phyloP scores from a whole-genome alignment of 2,329 filamentous ascomycete genomes.

The Penicillium sp. region DNA sequence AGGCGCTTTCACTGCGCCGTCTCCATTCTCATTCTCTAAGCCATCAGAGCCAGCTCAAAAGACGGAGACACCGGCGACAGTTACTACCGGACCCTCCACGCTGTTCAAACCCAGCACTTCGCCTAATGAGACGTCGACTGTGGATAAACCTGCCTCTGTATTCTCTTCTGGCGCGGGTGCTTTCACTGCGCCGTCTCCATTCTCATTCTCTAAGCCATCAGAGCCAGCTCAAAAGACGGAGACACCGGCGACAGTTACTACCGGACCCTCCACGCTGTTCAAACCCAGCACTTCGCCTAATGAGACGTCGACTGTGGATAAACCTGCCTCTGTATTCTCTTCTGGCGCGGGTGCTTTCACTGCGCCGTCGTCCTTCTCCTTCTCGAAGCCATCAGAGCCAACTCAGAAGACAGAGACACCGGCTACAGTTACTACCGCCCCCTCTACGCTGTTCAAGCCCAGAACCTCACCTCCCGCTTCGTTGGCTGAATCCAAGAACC shows the following conservation, averaged over 20 bases:
- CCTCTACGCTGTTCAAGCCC: background rate
- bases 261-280: background rate
- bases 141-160: background rate
- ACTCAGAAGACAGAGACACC: background rate
- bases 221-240: background rate
- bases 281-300: background rate
- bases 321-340: background rate
- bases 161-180: background rate
- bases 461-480: background rate
- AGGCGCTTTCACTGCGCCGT: background rate
- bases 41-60: background rate
- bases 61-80: background rate
- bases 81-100: background rate
- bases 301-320: background rate
- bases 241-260: background rate
- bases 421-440: background rate
- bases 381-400: constrained; percentile 2
- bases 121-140: background rate
- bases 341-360: background rate
- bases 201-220: background rate
- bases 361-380: constrained; percentile 1
- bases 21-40: background rate
- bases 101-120: background rate
- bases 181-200: background rate
- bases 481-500: background rate